These are phyloP conservation scores for Bruguiera hainesii DNA, from an alignment of 441 rosid species.

Conservation along the genomic window DNA sequence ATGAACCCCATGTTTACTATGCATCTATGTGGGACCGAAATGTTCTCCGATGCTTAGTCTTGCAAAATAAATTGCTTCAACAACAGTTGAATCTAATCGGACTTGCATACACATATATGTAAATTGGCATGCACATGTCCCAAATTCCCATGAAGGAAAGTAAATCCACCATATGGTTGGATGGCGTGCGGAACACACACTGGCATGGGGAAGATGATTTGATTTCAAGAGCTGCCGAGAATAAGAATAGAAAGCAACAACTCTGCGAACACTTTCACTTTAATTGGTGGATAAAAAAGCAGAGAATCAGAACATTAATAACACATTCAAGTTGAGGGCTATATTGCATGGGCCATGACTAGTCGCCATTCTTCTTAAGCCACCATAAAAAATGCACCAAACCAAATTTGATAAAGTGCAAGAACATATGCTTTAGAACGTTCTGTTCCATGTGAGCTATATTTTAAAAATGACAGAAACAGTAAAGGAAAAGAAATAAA, in stretches of 20 bases:
- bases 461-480: conserved; percentile 21
- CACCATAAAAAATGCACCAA: conserved; percentile 23
- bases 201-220: neutral
- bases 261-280: conserved; percentile 23
- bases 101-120: neutral
- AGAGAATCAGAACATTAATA: conserved; percentile 38
- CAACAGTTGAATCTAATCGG: too few species aligned
- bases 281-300: conserved; percentile 31
- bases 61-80: too few species aligned
- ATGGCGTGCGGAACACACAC: neutral
- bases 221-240: neutral
- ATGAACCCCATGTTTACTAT: too few species aligned
- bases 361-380: conserved; percentile 26
- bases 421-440: conserved; percentile 52
- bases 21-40: too few species aligned
- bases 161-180: neutral
- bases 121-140: neutral
- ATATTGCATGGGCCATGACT: conserved; percentile 30
- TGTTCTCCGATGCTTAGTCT: too few species aligned
- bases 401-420: conserved; percentile 31
- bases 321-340: conserved; percentile 26
- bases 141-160: neutral
- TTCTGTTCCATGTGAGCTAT: conserved; percentile 54
- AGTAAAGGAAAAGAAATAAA: conserved; percentile 34
- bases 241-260: conserved; percentile 23